Percentiles rank a stretch among this genome's conserved stretches.
phyloP scores from a whole-genome alignment of 2,329 filamentous ascomycete genomes.

The Talaromyces verruculosus region DNA sequence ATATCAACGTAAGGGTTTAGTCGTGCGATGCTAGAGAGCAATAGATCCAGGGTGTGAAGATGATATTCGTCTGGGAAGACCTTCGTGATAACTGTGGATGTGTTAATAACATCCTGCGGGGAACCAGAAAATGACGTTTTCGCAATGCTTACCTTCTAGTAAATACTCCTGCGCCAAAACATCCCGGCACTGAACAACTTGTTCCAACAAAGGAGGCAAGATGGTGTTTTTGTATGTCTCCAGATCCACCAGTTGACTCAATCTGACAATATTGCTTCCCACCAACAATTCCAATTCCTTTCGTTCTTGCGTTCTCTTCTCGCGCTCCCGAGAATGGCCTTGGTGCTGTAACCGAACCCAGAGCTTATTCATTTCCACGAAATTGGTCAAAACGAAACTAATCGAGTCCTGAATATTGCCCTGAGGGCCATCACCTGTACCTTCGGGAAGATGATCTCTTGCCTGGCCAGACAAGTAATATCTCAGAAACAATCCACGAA shows the following conservation, averaged over 20 bases:
- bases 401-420: slow-evolving; percentile 97
- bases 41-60: slow-evolving; percentile 91
- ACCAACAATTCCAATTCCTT: slow-evolving; percentile 94
- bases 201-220: slow-evolving; percentile 82
- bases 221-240: slow-evolving; percentile 92
- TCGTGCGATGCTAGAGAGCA: slow-evolving; percentile 87
- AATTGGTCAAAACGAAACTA: slow-evolving; percentile 96
- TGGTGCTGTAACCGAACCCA: slow-evolving; percentile 98
- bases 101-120: slow-evolving; percentile 25
- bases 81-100: slow-evolving; percentile 77
- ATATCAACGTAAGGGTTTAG: slow-evolving; percentile 96
- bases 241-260: slow-evolving; percentile 93
- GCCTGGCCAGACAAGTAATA: slow-evolving; percentile 97
- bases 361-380: slow-evolving; percentile 99
- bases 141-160: slow-evolving; percentile 62
- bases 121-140: not conserved
- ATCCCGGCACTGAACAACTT: slow-evolving; percentile 96
- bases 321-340: slow-evolving; percentile 90
- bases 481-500: slow-evolving; percentile 88
- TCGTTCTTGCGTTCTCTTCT: slow-evolving; percentile 88
- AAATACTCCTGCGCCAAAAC: slow-evolving; percentile 97
- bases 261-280: slow-evolving; percentile 89
- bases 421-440: slow-evolving; percentile 83
- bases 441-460: slow-evolving; percentile 79
- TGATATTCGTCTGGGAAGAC: slow-evolving; percentile 99